Evolutionary conservation across 345 rosid species (phyloP).

Genomic region (Gossypium arboreum): DNA sequence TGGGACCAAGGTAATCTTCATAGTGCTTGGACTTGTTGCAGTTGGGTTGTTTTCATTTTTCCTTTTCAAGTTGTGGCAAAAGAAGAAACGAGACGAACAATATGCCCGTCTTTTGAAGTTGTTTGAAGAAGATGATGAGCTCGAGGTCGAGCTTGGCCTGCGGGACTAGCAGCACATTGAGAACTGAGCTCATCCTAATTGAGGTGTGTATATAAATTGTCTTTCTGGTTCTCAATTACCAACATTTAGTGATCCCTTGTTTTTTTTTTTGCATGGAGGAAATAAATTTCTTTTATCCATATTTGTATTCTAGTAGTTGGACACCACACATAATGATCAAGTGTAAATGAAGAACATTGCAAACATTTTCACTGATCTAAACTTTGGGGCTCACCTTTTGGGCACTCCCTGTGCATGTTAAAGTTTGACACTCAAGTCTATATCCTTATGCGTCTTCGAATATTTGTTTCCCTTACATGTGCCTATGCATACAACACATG

Average conservation of each 20-base stretch:
- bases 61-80: constrained; percentile 52
- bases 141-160: constrained; percentile 94
- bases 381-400: not conserved
- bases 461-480: not conserved
- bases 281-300: not conserved
- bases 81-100: constrained; percentile 97
- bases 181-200: constrained; percentile 19
- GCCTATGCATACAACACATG: not conserved
- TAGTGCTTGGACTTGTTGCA: constrained; percentile 48
- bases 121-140: constrained; percentile 98
- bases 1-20: constrained; percentile 46
- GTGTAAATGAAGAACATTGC: not conserved
- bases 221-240: not conserved
- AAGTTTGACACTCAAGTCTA: not conserved
- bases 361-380: not conserved
- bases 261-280: not conserved
- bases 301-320: not conserved
- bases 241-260: not conserved
- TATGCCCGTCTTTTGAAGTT: constrained; percentile 86
- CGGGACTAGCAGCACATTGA: constrained; percentile 46
- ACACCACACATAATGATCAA: not conserved
- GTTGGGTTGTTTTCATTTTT: constrained; percentile 52
- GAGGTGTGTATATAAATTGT: constrained; percentile 23
- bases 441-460: not conserved
- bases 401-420: not conserved